Base-by-base conservation (phyloP, 768 basidiomycete species). In the Suillus plorans region DNA sequence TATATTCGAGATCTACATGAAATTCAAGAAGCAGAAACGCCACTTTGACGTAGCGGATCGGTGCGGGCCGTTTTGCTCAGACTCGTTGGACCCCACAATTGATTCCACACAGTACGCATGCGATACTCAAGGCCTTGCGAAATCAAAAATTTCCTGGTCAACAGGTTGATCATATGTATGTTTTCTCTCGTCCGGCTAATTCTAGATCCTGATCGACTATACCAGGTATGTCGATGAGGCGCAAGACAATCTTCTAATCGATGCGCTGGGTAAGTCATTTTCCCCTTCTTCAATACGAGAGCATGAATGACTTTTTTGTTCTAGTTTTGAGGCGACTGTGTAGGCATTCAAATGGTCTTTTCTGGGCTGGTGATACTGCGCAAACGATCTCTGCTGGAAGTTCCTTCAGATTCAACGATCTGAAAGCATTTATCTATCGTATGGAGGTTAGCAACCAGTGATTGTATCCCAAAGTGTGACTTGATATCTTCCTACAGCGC, bases 311-410 rank as follows among this genome's bases (percentile, higher is more conserved):
- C 16, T 5, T 58, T 37, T 41, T 22, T 41, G 3, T 5, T 28
- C 9, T 25, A 91, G 90, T 92, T 4, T 73, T 92, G 49, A 78
- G 89, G 31, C 77, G 79, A 0, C 71, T 92, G n/a, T 91, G 88
- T 65, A 73, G 73, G 14, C 90, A 91, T 69, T 80, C 84, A 0
- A 77, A 89, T 62, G 89, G 90, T 0, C 74, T 91, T n/a, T 89
- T 92, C 67, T 91, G 89, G 88, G 90, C 89, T 2, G 91, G 91
- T 0, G 90, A 92, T 70, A 91, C 91, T 0, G 89, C 91, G 0
- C 91, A 92, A 67, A 89, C 90, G 0, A 92, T 92, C 44, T 86
- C 89, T 0, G 82, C 84, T 0, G 91, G 90, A 3, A 89, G 88
- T 66, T 82, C 88, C 0, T 92, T 92, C 69, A 78, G 86, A 5